phyloP scores from a whole-genome alignment of 2,329 filamentous ascomycete species.

The Neurospora crassa region DNA sequence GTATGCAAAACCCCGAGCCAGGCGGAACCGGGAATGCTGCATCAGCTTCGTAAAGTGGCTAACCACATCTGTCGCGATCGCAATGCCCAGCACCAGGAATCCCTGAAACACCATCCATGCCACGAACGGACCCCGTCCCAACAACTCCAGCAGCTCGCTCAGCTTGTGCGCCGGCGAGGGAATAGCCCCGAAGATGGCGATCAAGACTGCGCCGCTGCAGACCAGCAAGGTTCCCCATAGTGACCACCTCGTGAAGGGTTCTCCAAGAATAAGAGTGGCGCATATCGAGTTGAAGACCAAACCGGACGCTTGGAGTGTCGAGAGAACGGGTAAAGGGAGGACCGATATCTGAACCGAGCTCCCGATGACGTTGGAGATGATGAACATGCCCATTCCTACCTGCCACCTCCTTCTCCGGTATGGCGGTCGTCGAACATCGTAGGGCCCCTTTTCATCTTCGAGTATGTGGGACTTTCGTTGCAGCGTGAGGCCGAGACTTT shows the following conservation, averaged over 20 bases:
- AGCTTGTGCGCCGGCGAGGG: conserved; percentile 86
- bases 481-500: conserved; percentile 88
- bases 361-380: conserved; percentile 86
- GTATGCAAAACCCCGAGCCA: conserved; percentile 76
- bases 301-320: conserved; percentile 88
- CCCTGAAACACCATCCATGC: conserved; percentile 81
- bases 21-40: conserved; percentile 57
- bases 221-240: conserved; percentile 82
- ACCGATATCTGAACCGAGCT: conserved; percentile 98
- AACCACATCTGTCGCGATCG: conserved; percentile 50
- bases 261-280: conserved; percentile 82
- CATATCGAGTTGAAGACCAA: conserved; percentile 98
- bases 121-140: conserved; percentile 67
- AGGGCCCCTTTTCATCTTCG: conserved; percentile 82
- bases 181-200: conserved; percentile 89
- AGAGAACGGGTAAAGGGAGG: conserved; percentile 84
- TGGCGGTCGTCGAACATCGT: conserved; percentile 72
- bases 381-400: conserved; percentile 94
- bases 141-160: conserved; percentile 66
- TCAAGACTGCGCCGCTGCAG: conserved; percentile 77
- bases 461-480: conserved; percentile 97
- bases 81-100: conserved; percentile 60
- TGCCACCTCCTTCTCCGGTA: conserved; percentile 92
- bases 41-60: conserved; percentile 42
- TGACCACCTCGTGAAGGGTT: conserved; percentile 93